Evolutionary conservation across 352 stramenopile species (phyloP).

Genomic region (Halophytophthora batemanensis): DNA sequence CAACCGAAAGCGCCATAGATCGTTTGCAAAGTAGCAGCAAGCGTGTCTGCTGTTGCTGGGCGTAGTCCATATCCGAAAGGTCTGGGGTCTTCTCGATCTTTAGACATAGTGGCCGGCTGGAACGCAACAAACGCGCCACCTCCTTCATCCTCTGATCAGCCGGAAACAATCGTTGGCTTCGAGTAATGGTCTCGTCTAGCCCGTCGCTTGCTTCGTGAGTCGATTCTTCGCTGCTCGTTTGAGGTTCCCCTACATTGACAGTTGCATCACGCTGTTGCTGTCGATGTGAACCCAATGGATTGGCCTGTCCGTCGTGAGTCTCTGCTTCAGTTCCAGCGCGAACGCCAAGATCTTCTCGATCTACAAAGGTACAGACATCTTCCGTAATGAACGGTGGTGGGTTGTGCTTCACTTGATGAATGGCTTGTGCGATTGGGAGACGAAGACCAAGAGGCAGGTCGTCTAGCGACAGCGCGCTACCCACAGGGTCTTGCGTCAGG

Average conservation of each 20-base stretch:
- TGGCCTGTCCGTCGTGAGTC: constrained; percentile 6
- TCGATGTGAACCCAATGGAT: constrained; percentile 2
- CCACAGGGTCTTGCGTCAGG: constrained; percentile 38
- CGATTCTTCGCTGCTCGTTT: constrained; percentile 4
- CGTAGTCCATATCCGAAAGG: constrained; percentile 68
- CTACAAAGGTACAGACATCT: constrained; percentile 54
- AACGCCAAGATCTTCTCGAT: constrained; percentile 56
- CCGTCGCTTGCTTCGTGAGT: constrained; percentile 46
- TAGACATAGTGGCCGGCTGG: constrained; percentile 64
- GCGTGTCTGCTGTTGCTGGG: constrained; percentile 91
- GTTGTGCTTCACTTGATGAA: constrained; percentile 54
- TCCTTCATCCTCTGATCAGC: constrained; percentile 78
- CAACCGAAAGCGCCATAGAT: constrained; percentile 91
- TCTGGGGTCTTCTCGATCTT: constrained; percentile 67
- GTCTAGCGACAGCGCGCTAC: constrained; percentile 35
- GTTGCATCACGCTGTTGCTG: constrained; percentile 14
- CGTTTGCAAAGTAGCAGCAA: constrained; percentile 94
- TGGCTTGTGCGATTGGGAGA: constrained; percentile 54
- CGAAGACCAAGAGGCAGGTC: constrained; percentile 60
- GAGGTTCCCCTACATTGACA: constrained; percentile 2
- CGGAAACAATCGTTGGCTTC: constrained; percentile 64
- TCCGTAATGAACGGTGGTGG: constrained; percentile 56
- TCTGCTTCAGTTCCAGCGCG: constrained; percentile 7
- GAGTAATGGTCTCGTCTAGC: constrained; percentile 53
- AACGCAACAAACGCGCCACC: constrained; percentile 74